Evolutionary conservation across 2,329 filamentous ascomycete genomes (phyloP).

Genomic region (Triangularia setosa): DNA sequence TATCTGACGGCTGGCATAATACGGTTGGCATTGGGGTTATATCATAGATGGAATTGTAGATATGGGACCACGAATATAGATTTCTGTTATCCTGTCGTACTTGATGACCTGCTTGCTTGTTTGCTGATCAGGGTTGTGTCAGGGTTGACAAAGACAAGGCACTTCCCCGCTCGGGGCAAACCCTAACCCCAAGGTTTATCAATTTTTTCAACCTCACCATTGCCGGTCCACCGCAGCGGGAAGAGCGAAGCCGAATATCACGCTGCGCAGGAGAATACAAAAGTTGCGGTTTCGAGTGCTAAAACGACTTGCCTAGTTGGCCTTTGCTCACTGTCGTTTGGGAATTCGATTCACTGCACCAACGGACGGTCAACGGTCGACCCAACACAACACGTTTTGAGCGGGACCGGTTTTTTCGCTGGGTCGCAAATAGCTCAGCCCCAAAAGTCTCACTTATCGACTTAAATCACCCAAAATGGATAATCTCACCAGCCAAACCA

Average conservation of each 20-base stretch:
- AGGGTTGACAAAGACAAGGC: background rate
- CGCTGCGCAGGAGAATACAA: background rate
- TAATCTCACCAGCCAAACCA: slow-evolving; percentile 13
- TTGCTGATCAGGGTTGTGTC: background rate
- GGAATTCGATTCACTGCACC: background rate
- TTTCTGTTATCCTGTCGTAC: background rate
- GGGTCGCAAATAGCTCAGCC: background rate
- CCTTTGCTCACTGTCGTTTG: background rate
- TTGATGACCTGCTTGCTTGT: background rate
- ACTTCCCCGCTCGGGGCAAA: background rate
- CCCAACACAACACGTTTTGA: background rate
- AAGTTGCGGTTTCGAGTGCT: background rate
- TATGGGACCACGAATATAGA: background rate
- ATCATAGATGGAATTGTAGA: background rate
- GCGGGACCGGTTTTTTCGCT: background rate
- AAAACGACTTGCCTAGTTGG: background rate
- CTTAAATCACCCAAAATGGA: slow-evolving; percentile 11
- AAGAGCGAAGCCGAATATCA: background rate
- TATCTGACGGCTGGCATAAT: background rate
- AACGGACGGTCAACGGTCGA: background rate
- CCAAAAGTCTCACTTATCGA: background rate
- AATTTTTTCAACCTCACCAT: background rate
- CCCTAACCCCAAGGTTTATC: background rate
- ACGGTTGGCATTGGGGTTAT: background rate
- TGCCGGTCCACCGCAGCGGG: background rate